Evolutionary conservation across 1,284 basidiomycete genomes (phyloP), one percentile per base, ranked within the genome.

Genomic region (Volvariella volvacea): DNA sequence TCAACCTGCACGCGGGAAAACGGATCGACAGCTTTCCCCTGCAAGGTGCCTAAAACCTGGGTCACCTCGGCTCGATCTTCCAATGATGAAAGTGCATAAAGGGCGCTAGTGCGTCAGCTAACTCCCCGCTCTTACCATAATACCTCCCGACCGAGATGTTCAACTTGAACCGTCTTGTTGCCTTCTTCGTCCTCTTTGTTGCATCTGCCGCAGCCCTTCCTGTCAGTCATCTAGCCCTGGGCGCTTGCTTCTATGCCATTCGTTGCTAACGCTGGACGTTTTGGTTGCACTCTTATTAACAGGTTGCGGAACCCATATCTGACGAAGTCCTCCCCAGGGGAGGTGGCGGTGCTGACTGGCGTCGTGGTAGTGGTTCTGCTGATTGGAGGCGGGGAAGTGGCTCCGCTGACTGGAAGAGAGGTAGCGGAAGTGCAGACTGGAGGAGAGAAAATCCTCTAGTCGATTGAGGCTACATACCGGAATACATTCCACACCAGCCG

Each of bases 1-100:
- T 51, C 51, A 50, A 51, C 51, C 52, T 56, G 48, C 54, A 64
- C 61, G 56, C 58, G 62, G 62, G 52, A 59, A 58, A 54, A 55
- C 60, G 60, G 62, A 61, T 61, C 54, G 59, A 60, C 56, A 56
- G 45, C 47, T 45, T 53, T 48, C 52, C 47, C 47, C 48, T 50
- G 57, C 48, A 55, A 44, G 53, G 53, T 51, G 50, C 53, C 57
- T 36, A 8, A 36, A 6, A 15, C 14, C 51, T 54, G 56, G 53
- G 53, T 49, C 31, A 52, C 54, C 52, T 53, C 51, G 54, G 54
- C 48, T 53, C 53, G 55, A 59, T 56, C 54, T 60, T 43, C 50
- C 52, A 50, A 50, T 51, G 47, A 53, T 28, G 30, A 16, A 32
- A 34, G 15, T 46, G 54, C 58, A 58, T 61, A 63, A 59, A 62